These are phyloP conservation scores for Quercus cerris DNA, from an alignment of 306 rosid species.

Conservation along the genomic window DNA sequence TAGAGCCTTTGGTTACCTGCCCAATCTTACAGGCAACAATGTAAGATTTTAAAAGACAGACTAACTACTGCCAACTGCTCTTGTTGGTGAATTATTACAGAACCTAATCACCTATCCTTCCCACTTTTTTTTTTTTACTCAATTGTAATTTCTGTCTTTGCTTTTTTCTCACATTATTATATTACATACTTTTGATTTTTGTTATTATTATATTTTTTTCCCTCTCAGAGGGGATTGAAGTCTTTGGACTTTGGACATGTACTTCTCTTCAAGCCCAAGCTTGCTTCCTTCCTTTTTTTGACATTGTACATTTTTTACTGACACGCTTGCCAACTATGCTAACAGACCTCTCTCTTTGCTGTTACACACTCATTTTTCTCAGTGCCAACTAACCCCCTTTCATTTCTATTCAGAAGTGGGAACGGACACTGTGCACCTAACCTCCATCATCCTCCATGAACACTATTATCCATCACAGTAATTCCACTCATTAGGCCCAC, in stretches of 20 bases:
- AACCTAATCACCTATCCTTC: slow-evolving; percentile 49
- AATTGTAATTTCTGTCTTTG: slow-evolving; percentile 15
- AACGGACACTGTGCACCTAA: slow-evolving; percentile 56
- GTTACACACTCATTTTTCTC: slow-evolving; percentile 84
- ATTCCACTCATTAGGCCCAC: slow-evolving; percentile 21
- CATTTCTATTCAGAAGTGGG: slow-evolving; percentile 48
- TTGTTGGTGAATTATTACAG: slow-evolving; percentile 68
- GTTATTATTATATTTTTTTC: neutral
- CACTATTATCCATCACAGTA: slow-evolving; percentile 32
- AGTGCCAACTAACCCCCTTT: slow-evolving; percentile 60
- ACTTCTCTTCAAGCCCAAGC: slow-evolving; percentile 95
- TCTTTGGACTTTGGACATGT: slow-evolving; percentile 48
- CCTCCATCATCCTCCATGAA: slow-evolving; percentile 51
- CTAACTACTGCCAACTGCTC: slow-evolving; percentile 95
- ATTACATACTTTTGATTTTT: slow-evolving; percentile 1
- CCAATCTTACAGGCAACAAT: slow-evolving; percentile 55
- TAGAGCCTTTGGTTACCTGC: slow-evolving; percentile 53
- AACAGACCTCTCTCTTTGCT: slow-evolving; percentile 63
- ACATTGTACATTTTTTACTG: slow-evolving; percentile 60
- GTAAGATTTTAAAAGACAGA: slow-evolving; percentile 71
- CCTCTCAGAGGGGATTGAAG: slow-evolving; percentile 22
- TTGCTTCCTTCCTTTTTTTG: slow-evolving; percentile 61
- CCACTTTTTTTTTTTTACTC: slow-evolving; percentile 35
- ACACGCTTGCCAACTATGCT: slow-evolving; percentile 91
- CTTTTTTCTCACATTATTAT: neutral